Percentiles rank a stretch among this genome's conserved stretches.
Evolutionary conservation across 202 grass and related monocot genomes (phyloP).

Genomic region (Musa balbisiana): DNA sequence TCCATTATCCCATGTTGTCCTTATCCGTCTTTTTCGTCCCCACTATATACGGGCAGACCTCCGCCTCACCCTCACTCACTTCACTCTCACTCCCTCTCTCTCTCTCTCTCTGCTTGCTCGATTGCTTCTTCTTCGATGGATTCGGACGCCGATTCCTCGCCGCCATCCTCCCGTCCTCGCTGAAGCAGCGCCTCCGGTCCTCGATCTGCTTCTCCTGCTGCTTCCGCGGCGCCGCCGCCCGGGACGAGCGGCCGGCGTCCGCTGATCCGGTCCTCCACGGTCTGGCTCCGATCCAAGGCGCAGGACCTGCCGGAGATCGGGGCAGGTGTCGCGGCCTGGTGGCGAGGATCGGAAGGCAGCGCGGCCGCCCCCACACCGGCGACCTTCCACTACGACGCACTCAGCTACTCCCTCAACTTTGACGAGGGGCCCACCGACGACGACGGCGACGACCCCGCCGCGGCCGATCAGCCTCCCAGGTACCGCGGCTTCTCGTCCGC

Average conservation of each 20-base stretch:
- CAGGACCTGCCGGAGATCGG: conserved; percentile 14
- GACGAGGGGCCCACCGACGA: conserved; percentile 46
- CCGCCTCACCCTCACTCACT: neutral
- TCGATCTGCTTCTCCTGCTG: conserved; percentile 40
- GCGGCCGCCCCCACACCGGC: neutral
- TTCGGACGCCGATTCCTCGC: conserved; percentile 1
- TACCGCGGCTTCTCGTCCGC: conserved; percentile 52
- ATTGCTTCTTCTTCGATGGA: conserved; percentile 16
- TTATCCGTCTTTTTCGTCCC: conserved; percentile 28
- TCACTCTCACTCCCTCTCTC: neutral
- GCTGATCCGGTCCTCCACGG: conserved; percentile 18
- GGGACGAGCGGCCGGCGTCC: conserved; percentile 2
- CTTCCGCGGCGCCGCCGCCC: conserved; percentile 27
- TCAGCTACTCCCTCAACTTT: conserved; percentile 85
- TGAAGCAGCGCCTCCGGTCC: conserved; percentile 34
- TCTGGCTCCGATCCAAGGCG: conserved; percentile 8
- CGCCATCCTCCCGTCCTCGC: conserved; percentile 15
- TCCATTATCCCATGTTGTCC: neutral
- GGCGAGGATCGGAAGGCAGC: neutral
- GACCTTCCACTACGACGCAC: conserved; percentile 64
- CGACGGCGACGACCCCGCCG: neutral
- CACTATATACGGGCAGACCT: neutral
- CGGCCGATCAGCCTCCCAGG: conserved; percentile 26
- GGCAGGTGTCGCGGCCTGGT: conserved; percentile 2
- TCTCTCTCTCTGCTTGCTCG: neutral